Conservation (phyloP, 2,329 filamentous ascomycete species). For the Pseudocercospora eumusae region DNA sequence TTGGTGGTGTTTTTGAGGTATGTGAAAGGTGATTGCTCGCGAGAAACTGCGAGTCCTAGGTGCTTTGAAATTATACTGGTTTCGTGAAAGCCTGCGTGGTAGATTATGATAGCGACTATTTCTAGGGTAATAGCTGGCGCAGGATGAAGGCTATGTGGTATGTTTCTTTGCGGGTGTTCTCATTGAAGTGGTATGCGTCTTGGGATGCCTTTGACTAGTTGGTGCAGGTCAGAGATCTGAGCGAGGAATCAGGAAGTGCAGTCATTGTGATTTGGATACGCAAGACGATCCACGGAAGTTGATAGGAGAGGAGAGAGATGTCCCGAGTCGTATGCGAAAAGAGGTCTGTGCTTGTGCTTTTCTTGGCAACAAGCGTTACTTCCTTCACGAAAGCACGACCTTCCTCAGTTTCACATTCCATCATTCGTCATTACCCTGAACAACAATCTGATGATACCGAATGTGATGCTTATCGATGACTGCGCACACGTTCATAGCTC, state of each 20-base stretch:
- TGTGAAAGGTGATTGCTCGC: background rate
- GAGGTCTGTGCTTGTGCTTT: no score
- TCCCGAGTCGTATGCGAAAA: no score
- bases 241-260: no score
- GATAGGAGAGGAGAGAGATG: no score
- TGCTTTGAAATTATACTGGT: background rate
- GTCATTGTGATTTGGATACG: no score
- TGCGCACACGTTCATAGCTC: constrained; percentile 17
- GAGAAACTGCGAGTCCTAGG: background rate
- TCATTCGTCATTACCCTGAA: background rate
- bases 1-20: background rate
- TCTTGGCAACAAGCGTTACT: no score
- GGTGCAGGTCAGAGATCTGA: no score
- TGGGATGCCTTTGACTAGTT: no score
- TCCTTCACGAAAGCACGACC: no score
- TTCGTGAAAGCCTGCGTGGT: background rate
- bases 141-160: background rate
- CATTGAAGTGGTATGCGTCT: background rate
- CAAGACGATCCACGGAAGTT: no score
- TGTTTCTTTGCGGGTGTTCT: background rate
- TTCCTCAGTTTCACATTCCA: background rate
- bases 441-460: background rate
- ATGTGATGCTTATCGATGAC: background rate
- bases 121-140: background rate
- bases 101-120: background rate